A percentile compares a stretch with the other conserved stretches of the same genome.
These are phyloP conservation scores for Halophytophthora polymorphica DNA, from an alignment of 352 stramenopile genomes.

Conservation along the genomic window DNA sequence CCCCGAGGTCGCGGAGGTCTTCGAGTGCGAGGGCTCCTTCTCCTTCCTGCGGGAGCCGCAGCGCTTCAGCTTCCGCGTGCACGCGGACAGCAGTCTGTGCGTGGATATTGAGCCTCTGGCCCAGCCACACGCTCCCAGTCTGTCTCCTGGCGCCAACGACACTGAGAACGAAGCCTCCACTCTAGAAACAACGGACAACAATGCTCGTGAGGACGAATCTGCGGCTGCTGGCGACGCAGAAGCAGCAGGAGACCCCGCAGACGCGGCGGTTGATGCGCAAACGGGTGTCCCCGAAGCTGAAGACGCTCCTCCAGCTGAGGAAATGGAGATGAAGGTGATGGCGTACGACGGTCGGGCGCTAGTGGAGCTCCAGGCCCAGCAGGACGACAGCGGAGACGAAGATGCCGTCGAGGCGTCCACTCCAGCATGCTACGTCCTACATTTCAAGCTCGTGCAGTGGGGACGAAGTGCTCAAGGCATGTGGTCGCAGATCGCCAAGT, in stretches of 20 bases:
- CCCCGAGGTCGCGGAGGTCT: slow-evolving; percentile 23
- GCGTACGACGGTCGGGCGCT: slow-evolving; percentile 32
- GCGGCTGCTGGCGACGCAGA: background rate
- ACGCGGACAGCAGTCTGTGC: slow-evolving; percentile 30
- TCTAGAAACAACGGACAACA: no score
- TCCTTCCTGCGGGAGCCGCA: slow-evolving; percentile 25
- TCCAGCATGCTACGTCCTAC: slow-evolving; percentile 28
- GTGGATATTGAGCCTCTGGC: slow-evolving; percentile 22
- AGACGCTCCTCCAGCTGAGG: background rate
- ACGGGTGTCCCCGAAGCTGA: slow-evolving; percentile 2
- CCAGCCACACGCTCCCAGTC: background rate
- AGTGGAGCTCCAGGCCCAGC: slow-evolving; percentile 14
- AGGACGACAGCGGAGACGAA: background rate
- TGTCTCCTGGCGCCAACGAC: background rate
- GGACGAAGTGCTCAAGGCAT: slow-evolving; percentile 19
- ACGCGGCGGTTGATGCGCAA: background rate
- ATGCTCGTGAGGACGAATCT: no score
- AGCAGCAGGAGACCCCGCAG: background rate
- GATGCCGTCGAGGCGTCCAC: background rate
- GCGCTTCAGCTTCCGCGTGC: slow-evolving; percentile 32
- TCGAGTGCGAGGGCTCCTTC: slow-evolving; percentile 38
- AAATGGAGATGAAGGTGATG: slow-evolving; percentile 14
- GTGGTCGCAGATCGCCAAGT: slow-evolving; percentile 33
- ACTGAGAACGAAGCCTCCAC: background rate
- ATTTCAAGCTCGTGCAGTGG: slow-evolving; percentile 50